Conservation (phyloP, 2,329 filamentous ascomycete species). For the Aspergillus piperis region DNA sequence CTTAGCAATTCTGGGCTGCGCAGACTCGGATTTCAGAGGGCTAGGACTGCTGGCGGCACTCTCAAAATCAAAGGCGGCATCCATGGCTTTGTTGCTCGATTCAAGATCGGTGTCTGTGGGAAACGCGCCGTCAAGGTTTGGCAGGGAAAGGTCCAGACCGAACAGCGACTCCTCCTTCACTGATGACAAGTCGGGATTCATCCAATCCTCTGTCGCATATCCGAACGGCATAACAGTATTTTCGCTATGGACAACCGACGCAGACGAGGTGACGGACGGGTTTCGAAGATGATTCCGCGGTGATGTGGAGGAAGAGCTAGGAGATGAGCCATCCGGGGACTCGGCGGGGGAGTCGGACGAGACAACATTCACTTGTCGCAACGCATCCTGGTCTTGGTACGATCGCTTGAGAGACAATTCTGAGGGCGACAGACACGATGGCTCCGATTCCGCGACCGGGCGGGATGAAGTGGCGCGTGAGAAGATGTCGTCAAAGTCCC, state of each 20-base stretch:
- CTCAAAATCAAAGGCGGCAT: constrained; percentile 52
- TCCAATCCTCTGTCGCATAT: constrained; percentile 41
- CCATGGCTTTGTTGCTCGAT: constrained; percentile 50
- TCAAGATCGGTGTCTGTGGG: constrained; percentile 43
- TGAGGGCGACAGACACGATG: constrained; percentile 33
- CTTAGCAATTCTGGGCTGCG: constrained; percentile 27
- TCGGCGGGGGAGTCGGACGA: constrained; percentile 46
- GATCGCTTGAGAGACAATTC: constrained; percentile 31
- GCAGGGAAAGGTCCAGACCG: constrained; percentile 39
- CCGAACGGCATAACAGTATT: constrained; percentile 36
- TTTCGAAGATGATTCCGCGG: constrained; percentile 44
- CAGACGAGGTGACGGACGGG: constrained; percentile 43
- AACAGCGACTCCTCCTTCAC: constrained; percentile 45
- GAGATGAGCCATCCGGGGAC: constrained; percentile 47
- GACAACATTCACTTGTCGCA: constrained; percentile 36
- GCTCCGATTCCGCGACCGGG: constrained; percentile 29
- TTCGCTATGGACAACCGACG: constrained; percentile 43
- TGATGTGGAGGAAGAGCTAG: constrained; percentile 47
- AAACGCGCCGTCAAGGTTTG: constrained; percentile 35
- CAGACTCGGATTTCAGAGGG: constrained; percentile 37
- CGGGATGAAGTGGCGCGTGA: constrained; percentile 35
- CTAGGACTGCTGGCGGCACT: constrained; percentile 51
- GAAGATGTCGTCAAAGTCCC: constrained; percentile 47
- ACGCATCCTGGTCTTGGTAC: constrained; percentile 35
- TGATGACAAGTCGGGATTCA: constrained; percentile 37